phyloP scores from a whole-genome alignment of 768 basidiomycete genomes.

The Tulasnella sp. region DNA sequence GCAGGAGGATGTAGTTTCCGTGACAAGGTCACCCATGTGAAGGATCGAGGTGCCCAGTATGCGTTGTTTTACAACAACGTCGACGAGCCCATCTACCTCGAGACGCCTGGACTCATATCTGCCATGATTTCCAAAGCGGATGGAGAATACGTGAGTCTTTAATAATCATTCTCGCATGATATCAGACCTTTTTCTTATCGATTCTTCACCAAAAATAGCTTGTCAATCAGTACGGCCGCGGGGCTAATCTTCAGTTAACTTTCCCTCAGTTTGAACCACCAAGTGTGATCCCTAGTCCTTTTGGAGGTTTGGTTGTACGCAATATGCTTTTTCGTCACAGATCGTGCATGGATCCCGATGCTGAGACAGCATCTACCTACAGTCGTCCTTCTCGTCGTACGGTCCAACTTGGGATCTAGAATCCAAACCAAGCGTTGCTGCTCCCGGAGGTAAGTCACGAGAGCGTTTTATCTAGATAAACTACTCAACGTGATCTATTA shows the following conservation, averaged over 20 bases:
- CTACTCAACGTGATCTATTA: no score
- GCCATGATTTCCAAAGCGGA: slow-evolving; percentile 48
- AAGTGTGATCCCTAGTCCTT: background rate
- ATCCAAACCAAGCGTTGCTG: slow-evolving; percentile 28
- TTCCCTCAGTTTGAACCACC: slow-evolving; percentile 10
- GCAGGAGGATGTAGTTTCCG: slow-evolving; percentile 32
- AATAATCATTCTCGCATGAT: background rate
- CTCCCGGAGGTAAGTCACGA: slow-evolving; percentile 24
- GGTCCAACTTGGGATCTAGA: slow-evolving; percentile 33
- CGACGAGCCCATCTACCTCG: slow-evolving; percentile 38
- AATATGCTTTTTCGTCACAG: background rate
- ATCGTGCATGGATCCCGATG: background rate
- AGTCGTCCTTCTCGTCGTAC: slow-evolving; percentile 27
- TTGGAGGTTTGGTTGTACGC: slow-evolving; percentile 26
- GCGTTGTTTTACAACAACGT: slow-evolving; percentile 37
- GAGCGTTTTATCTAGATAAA: no score
- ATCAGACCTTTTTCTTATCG: background rate
- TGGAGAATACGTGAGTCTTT: slow-evolving; percentile 30
- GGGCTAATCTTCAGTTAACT: background rate
- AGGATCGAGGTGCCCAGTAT: slow-evolving; percentile 45
- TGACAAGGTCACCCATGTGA: slow-evolving; percentile 45
- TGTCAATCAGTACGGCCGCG: background rate
- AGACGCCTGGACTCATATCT: slow-evolving; percentile 19
- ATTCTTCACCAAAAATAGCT: background rate
- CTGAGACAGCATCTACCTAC: no score